Percentiles rank a stretch among this genome's conserved stretches.
phyloP scores from a whole-genome alignment of 2,329 filamentous ascomycete species.

The Chaetomiaceae sp. region DNA sequence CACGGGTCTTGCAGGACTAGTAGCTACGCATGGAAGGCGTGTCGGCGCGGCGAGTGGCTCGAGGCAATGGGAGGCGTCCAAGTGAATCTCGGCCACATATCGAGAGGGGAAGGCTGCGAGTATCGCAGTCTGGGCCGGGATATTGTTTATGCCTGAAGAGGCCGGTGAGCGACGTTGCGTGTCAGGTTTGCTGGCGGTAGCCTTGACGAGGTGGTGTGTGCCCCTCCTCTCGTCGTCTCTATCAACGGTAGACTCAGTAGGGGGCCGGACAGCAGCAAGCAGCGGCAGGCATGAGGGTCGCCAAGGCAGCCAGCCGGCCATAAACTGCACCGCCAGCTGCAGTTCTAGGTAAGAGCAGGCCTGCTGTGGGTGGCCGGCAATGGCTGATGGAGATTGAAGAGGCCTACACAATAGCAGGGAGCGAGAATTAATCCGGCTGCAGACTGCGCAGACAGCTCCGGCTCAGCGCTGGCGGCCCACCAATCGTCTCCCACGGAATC shows the following conservation, averaged over 20 bases:
- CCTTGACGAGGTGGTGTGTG: slow-evolving; percentile 16
- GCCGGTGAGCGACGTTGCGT: slow-evolving; percentile 12
- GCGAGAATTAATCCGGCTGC: slow-evolving; percentile 1
- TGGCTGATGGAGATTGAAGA: not conserved
- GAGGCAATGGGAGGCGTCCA: not conserved
- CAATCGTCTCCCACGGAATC: slow-evolving; percentile 17
- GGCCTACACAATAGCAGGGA: not conserved
- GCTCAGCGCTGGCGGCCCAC: slow-evolving; percentile 11
- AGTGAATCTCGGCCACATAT: not conserved
- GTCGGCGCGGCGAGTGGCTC: slow-evolving; percentile 1
- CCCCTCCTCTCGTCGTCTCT: slow-evolving; percentile 18
- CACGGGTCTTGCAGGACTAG: not conserved
- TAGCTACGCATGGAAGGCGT: slow-evolving; percentile 1
- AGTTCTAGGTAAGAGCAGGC: not conserved
- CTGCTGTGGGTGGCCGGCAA: not conserved
- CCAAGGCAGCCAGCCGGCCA: slow-evolving; percentile 10
- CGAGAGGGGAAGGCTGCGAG: slow-evolving; percentile 1
- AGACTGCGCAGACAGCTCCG: slow-evolving; percentile 10
- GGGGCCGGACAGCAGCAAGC: slow-evolving; percentile 8
- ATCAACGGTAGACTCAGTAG: not conserved
- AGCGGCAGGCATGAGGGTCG: slow-evolving; percentile 8
- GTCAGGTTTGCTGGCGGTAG: slow-evolving; percentile 7
- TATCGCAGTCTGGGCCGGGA: not conserved
- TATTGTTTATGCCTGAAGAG: slow-evolving; percentile 15
- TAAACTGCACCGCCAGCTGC: not conserved